Percentiles rank a stretch among this genome's conserved stretches.
Evolutionary conservation across 2,329 filamentous ascomycete species (phyloP).

Genomic region (Penicillium decumbens): DNA sequence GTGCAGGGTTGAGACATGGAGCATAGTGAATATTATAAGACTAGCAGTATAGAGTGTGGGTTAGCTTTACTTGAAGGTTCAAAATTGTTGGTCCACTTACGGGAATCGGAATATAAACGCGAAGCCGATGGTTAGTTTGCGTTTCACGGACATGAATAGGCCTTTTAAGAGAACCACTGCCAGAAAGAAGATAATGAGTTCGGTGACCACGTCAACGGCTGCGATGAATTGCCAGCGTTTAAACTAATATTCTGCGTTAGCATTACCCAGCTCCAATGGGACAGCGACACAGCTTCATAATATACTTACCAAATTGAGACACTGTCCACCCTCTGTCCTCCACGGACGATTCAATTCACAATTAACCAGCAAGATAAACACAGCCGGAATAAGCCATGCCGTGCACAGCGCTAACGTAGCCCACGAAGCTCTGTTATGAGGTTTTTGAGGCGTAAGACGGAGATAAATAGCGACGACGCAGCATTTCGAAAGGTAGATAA

Average conservation of each 20-base stretch:
- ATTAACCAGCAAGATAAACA: conserved; percentile 40
- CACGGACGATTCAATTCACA: conserved; percentile 41
- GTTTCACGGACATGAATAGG: conserved; percentile 32
- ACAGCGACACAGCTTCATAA: neutral
- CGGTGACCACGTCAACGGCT: conserved; percentile 34
- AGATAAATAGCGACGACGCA: conserved; percentile 43
- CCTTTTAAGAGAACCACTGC: conserved; percentile 28
- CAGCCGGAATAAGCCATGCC: conserved; percentile 37
- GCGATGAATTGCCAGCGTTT: conserved; percentile 35
- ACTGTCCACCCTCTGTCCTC: conserved; percentile 25
- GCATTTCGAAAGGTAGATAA: conserved; percentile 38
- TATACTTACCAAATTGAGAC: conserved; percentile 23
- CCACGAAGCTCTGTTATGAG: conserved; percentile 36
- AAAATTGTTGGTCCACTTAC: conserved; percentile 24
- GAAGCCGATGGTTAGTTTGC: conserved; percentile 31
- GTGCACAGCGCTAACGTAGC: conserved; percentile 35
- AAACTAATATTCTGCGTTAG: conserved; percentile 15
- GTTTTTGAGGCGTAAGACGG: conserved; percentile 43
- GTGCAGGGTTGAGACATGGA: conserved; percentile 35
- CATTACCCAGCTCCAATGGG: neutral
- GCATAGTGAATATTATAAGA: conserved; percentile 33
- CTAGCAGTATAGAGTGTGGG: conserved; percentile 15
- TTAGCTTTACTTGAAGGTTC: no score
- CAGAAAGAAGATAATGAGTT: conserved; percentile 31
- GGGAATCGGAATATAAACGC: conserved; percentile 36